Evolutionary conservation across 768 basidiomycete species (phyloP), one percentile per base, ranked within the genome.

Genomic region (Lactarius deliciosus): DNA sequence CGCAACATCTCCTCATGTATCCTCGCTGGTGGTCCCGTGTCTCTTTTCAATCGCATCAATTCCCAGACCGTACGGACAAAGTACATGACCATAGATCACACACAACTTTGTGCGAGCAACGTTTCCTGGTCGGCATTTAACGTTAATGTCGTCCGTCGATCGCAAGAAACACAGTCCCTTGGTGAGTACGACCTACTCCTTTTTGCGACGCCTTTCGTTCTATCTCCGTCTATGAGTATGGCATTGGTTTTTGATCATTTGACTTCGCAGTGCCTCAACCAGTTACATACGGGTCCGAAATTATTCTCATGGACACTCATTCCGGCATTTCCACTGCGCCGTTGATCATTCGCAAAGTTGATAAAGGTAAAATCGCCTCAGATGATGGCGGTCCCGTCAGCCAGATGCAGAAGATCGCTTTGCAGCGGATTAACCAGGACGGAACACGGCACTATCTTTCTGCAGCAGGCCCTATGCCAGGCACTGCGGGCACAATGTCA

Each of bases 41-140:
- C 93, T 61, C 84, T 98, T 57, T 96, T 95, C 83, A 94, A 95
- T 76, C 90, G 95, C 73, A 94, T 98, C 83, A 95, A 96, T 78
- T 92, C 92, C 16, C 95, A 98, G 79, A 94, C 95, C 45, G 94
- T 96, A 66, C 89, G 95, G 74, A 97, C 95, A 64, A 96, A 96
- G 81, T 98, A 96, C 77, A 94, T 98, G 92, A 92, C 91, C 63
- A 89, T 96, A 75, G 93, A 96, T 71, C 85, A 87, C 71, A 86
- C 84, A 60, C 86, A 88, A 73, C 79, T 94, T 65, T 90, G 90
- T 78, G 92, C 94, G n/a, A 93, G 90, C 76, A 94, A 94, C 75
- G 81, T 91, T 70, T 84, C 90, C 56, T 96, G 94, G 95, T 93
- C 93, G 64, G 94, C 95, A 41, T 96, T 96, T 81, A 93, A 90